Evolutionary conservation across 192 early-diverging fungal genomes (phyloP).

Genomic region (Rhizophagus clarus): DNA sequence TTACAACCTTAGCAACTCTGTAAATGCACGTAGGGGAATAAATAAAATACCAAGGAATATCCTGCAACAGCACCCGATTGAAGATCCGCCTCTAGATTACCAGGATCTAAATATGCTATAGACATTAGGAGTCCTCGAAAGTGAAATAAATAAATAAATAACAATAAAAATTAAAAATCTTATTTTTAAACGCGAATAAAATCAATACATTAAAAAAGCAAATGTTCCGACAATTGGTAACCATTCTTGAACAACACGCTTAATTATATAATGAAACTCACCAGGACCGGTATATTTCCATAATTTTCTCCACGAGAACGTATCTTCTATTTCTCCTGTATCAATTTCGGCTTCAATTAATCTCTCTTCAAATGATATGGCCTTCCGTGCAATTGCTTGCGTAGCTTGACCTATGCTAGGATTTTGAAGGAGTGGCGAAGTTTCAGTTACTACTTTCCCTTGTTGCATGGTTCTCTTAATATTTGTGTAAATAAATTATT

Average conservation of each 20-base stretch:
- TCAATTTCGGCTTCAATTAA: constrained; percentile 42
- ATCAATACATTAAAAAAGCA: background rate
- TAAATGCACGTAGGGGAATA: background rate
- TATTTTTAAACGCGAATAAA: background rate
- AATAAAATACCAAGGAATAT: constrained; percentile 46
- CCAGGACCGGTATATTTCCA: constrained; percentile 68
- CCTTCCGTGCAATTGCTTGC: background rate
- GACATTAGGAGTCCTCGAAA: constrained; percentile 43
- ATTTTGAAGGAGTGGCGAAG: background rate
- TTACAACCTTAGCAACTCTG: background rate
- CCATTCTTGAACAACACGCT: background rate
- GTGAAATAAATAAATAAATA: constrained; percentile 10
- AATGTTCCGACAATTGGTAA: too few species aligned
- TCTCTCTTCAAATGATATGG: background rate
- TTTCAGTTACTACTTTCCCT: background rate
- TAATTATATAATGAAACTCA: constrained; percentile 11
- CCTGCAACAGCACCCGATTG: constrained; percentile 68
- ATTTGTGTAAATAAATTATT: too few species aligned
- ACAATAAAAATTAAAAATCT: background rate
- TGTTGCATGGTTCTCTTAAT: background rate
- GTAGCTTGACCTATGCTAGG: background rate
- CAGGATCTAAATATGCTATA: constrained; percentile 73
- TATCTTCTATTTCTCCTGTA: constrained; percentile 45
- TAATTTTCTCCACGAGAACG: constrained; percentile 65
- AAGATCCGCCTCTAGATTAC: constrained; percentile 70